Base-by-base conservation (phyloP, 495 filamentous ascomycete species). In the Durotheca rogersii region DNA sequence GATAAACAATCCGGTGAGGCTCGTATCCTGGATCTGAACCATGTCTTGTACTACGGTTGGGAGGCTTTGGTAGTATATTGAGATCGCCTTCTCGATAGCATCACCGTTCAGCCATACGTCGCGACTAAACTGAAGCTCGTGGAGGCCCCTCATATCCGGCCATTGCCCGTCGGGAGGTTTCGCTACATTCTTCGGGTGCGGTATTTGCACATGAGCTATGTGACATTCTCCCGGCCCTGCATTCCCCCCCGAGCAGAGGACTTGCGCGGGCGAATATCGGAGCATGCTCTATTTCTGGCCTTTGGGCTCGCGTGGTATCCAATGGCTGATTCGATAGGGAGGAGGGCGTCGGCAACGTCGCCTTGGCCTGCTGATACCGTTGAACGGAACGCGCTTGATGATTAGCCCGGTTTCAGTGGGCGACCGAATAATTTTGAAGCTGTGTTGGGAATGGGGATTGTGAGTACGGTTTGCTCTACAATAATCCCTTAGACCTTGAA, bases 141-240 rank as follows among this genome's bases (percentile, higher is more conserved):
- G 37, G 7, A 65, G 53, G 17, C 58, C 59, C 18, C 42, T 37
- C n/a, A 60, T 42, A 3, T 59, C 47, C 1, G 62, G 62, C 48
- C 45, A 62, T 1, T 15, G 46, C 4, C 2, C 6, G 1, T 2
- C 3, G 7, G 41, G n/a, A 6, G 41, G 25, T 1, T 11, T 3
- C 17, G 31, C 38, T 21, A 56, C 15, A 4, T 30, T 11, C 7
- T 16, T 12, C 0, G 14, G 7, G 1, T 15, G 18, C n/a, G 52
- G 48, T 11, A 34, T 16, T 2, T 46, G 30, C 18, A 58, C 21
- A 32, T 64, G 61, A 2, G 15, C 6, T 3, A 45, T 44, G 1
- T 31, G 42, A 17, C 58, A 58, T 27, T 52, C 21, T 2, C 41
- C 42, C 3, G 2, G 6, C 1, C 23, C 11, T 14, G 7, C 7